These are phyloP conservation scores for Trebouxiophyceae sp. DNA, from an alignment of 163 green algal genomes.

Conservation along the genomic window DNA sequence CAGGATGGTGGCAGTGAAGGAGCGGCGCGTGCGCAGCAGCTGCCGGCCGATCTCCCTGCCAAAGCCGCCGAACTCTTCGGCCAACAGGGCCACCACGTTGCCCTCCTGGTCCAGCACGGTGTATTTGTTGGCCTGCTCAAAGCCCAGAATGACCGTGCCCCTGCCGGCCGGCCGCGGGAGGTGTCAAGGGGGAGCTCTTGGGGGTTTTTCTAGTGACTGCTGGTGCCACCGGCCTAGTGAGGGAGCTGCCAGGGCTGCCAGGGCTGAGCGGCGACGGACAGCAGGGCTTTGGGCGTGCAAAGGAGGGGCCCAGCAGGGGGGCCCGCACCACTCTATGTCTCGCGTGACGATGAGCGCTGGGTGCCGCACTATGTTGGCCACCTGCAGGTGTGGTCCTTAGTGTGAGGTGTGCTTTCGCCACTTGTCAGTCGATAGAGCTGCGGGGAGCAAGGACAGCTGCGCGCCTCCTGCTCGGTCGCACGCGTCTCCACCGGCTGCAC, in stretches of 20 bases:
- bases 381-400: conserved; percentile 10
- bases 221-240: too few species aligned
- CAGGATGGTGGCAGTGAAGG: conserved; percentile 77
- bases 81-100: conserved; percentile 32
- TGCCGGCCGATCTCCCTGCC: conserved; percentile 67
- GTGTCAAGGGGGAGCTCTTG: too few species aligned
- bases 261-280: neutral
- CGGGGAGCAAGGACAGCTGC: too few species aligned
- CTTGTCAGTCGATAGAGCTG: too few species aligned
- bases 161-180: conserved; percentile 23
- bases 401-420: neutral
- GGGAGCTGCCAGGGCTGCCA: neutral
- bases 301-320: neutral
- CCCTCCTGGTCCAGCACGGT: conserved; percentile 36
- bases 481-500: too few species aligned
- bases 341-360: conserved; percentile 69
- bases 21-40: conserved; percentile 60
- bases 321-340: conserved; percentile 54
- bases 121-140: conserved; percentile 66
- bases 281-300: conserved; percentile 1
- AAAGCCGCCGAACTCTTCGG: conserved; percentile 29
- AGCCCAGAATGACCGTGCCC: conserved; percentile 82
- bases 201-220: too few species aligned
- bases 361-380: conserved; percentile 40
- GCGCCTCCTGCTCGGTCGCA: too few species aligned